Percentiles rank a stretch among this genome's conserved stretches.
Conservation (phyloP, 139 green algal genomes). For the Chlamydomonas asymmetrica region DNA sequence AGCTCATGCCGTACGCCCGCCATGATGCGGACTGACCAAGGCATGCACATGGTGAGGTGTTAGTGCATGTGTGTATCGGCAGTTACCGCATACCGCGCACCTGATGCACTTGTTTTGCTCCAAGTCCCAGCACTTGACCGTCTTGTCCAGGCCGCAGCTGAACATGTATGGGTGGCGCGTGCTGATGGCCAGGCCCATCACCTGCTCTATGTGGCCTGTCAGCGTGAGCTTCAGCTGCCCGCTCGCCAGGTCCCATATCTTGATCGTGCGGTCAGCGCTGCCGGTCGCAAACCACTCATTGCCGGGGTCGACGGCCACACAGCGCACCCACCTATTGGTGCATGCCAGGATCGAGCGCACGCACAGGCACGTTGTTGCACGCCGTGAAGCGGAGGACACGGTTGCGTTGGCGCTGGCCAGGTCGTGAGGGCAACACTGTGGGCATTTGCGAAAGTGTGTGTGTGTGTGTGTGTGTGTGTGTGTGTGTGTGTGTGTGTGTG, state of each 20-base stretch:
- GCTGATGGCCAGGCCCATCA: conserved; percentile 88
- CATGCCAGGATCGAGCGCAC: neutral
- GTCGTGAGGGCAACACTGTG: too few species aligned
- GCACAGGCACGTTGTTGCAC: too few species aligned
- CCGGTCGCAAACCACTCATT: conserved; percentile 98
- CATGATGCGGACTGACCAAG: too few species aligned
- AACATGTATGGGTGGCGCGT: conserved; percentile 98
- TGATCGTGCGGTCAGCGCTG: conserved; percentile 94
- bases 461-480: too few species aligned
- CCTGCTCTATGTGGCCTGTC: conserved; percentile 98
- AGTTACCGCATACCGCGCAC: too few species aligned
- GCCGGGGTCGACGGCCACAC: conserved; percentile 87
- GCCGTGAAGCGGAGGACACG: too few species aligned
- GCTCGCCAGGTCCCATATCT: conserved; percentile 91
- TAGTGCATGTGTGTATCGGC: too few species aligned
- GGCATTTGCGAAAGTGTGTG: too few species aligned
- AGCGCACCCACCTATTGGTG: conserved; percentile 92
- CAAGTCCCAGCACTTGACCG: conserved; percentile 99
- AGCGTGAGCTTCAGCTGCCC: conserved; percentile 97
- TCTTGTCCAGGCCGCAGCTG: conserved; percentile 93
- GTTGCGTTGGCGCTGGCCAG: too few species aligned
- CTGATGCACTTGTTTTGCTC: conserved; percentile 99
- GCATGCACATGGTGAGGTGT: too few species aligned
- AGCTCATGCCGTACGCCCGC: too few species aligned
- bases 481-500: too few species aligned